Evolutionary conservation across 2,329 filamentous ascomycete genomes (phyloP).

Genomic region (Colletotrichum aenigma): DNA sequence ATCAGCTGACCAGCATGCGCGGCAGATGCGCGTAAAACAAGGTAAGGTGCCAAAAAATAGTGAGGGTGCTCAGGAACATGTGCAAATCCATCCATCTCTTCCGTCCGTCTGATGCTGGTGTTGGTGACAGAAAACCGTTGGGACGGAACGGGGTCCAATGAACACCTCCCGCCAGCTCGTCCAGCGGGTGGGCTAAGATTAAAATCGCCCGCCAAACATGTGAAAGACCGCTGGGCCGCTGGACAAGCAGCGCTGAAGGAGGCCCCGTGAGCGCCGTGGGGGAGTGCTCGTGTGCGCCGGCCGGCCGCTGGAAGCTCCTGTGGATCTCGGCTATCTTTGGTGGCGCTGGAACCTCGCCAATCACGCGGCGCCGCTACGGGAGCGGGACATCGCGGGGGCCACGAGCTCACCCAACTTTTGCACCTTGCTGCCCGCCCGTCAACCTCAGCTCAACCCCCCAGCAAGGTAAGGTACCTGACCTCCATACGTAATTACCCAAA

Average conservation of each 20-base stretch:
- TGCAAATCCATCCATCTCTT: not conserved
- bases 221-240: not conserved
- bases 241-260: not conserved
- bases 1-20: not conserved
- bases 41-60: not conserved
- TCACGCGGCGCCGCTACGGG: slow-evolving; percentile 16
- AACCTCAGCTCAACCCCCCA: not conserved
- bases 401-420: not conserved
- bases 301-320: slow-evolving; percentile 14
- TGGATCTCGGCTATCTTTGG: slow-evolving; percentile 18
- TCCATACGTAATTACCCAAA: not conserved
- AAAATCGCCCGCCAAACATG: not conserved
- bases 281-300: not conserved
- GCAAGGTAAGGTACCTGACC: not conserved
- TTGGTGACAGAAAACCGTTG: slow-evolving; percentile 9
- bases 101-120: slow-evolving; percentile 5
- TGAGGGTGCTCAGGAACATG: not conserved
- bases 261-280: slow-evolving; percentile 9
- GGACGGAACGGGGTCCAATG: not conserved
- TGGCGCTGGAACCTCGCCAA: slow-evolving; percentile 21
- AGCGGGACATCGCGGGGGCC: slow-evolving; percentile 10
- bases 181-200: not conserved
- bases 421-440: not conserved
- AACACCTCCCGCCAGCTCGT: not conserved
- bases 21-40: not conserved